Evolutionary conservation across 2,329 filamentous ascomycete species (phyloP).

Genomic region (Saccharata proteae): DNA sequence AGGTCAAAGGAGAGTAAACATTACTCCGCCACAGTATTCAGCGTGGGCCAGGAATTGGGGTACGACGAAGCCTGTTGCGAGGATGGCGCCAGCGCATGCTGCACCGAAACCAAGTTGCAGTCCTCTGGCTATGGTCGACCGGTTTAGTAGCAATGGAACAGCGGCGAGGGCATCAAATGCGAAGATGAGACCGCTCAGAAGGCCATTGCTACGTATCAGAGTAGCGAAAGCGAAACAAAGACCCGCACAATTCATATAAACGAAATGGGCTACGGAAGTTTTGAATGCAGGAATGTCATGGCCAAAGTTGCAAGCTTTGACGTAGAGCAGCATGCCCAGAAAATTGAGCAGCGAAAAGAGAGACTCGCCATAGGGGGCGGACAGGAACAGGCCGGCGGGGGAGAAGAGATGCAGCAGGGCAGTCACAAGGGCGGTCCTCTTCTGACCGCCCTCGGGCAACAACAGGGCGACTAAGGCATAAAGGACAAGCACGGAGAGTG

Average conservation of each 20-base stretch:
- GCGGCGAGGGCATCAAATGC: constrained; percentile 34
- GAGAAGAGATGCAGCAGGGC: constrained; percentile 70
- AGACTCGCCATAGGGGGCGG: constrained; percentile 73
- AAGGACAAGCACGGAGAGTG: constrained; percentile 60
- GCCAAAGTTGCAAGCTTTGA: constrained; percentile 25
- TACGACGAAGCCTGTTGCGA: constrained; percentile 53
- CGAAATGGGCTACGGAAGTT: constrained; percentile 20
- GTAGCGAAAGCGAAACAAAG: constrained; percentile 59
- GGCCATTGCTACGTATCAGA: constrained; percentile 70
- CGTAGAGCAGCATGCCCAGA: constrained; percentile 58
- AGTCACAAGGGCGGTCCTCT: constrained; percentile 51
- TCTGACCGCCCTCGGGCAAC: constrained; percentile 17
- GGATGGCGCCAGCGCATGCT: constrained; percentile 54
- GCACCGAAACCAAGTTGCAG: too few relatives aligned
- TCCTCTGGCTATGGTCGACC: too few relatives aligned
- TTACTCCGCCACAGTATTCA: constrained; percentile 38
- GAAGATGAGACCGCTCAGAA: constrained; percentile 70
- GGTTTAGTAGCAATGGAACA: too few relatives aligned
- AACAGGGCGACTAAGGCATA: constrained; percentile 52
- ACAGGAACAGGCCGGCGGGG: constrained; percentile 81
- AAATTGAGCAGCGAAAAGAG: constrained; percentile 70
- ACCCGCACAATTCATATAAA: constrained; percentile 50
- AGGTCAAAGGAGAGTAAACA: not conserved
- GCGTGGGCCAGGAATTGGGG: constrained; percentile 68
- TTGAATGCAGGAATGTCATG: constrained; percentile 11